Evolutionary conservation across 441 rosid species (phyloP).

Genomic region (Pelargonium australe): DNA sequence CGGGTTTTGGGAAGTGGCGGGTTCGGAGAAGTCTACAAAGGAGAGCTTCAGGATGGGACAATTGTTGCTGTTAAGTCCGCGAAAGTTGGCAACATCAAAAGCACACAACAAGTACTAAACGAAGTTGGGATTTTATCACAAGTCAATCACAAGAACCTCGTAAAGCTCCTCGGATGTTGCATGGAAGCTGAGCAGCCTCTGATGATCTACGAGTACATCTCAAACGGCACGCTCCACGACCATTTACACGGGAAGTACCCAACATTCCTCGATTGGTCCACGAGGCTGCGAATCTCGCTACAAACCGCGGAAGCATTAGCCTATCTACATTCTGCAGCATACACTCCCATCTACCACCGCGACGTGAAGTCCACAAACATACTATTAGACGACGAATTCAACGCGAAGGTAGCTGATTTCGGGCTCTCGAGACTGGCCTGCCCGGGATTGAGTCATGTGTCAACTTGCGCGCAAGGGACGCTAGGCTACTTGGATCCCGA

Average conservation of each 20-base stretch:
- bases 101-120: slow-evolving; percentile 60
- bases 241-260: slow-evolving; percentile 46
- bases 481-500: slow-evolving; percentile 74
- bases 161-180: slow-evolving; percentile 63
- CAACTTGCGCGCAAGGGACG: slow-evolving; percentile 70
- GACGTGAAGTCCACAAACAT: slow-evolving; percentile 73
- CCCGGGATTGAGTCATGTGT: slow-evolving; percentile 60
- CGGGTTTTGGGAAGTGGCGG: slow-evolving; percentile 67
- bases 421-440: slow-evolving; percentile 59
- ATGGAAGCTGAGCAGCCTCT: slow-evolving; percentile 56
- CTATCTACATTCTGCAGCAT: slow-evolving; percentile 56
- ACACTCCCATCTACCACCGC: slow-evolving; percentile 58
- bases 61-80: slow-evolving; percentile 62
- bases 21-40: slow-evolving; percentile 68
- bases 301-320: slow-evolving; percentile 64
- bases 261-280: slow-evolving; percentile 41
- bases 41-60: slow-evolving; percentile 56
- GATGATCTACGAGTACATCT: slow-evolving; percentile 59
- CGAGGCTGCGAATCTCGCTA: slow-evolving; percentile 49
- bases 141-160: slow-evolving; percentile 68
- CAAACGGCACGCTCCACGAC: slow-evolving; percentile 67
- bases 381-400: slow-evolving; percentile 44
- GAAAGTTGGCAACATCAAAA: slow-evolving; percentile 58
- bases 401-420: slow-evolving; percentile 61
- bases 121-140: slow-evolving; percentile 74